Base-by-base conservation (phyloP, 2,329 filamentous ascomycete genomes). In the Aspergillus niger region DNA sequence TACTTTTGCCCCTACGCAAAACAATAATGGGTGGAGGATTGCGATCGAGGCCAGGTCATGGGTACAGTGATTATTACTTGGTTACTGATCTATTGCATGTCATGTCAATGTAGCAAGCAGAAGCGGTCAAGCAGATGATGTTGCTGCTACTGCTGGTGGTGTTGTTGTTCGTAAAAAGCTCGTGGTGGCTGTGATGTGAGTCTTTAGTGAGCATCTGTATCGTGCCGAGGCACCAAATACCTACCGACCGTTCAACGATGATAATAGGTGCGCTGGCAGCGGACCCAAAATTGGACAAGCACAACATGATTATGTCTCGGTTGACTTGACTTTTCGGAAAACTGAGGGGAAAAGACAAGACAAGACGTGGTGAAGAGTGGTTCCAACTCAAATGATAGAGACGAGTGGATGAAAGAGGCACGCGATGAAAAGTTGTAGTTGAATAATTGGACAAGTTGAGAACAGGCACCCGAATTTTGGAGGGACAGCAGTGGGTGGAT, bases 391-490 rank as follows among this genome's bases (percentile, higher is more conserved):
- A 36, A 36, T 13, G 8, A 43, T n/a, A 24, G 13, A 20, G 20
- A 24, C 8, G 41, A 24, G 41, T 44, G 41, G 22, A 44, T 44
- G 41, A 22, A 43, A 20, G 39, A 44, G 41, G 41, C 32, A 36
- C 32, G 32, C 32, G 32, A 15, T 36, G 32, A 4, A 11, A 36
- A 10, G 32, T 13, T 11, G 32, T 13, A 2, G 32, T 36, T 36
- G 41, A 11, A 22, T 22, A 10, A 22, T 44, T 44, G 41, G 22
- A 20, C 22, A 30, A 32, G n/a, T 17, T 50, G 32, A 15, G 47
- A 50, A 30, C 47, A 50, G 47, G 47, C 47, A 50, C 47, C 47
- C 47, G 47, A 50, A 50, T 50, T 50, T 50, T 50, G 47, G 41
- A 50, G 47, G 17, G 47, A 28, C 26, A 28, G 26, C 6, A n/a